Evolutionary conservation across 2,329 filamentous ascomycete species (phyloP), one percentile per base, ranked within the genome.

Genomic region (Pseudopyricularia javanii): DNA sequence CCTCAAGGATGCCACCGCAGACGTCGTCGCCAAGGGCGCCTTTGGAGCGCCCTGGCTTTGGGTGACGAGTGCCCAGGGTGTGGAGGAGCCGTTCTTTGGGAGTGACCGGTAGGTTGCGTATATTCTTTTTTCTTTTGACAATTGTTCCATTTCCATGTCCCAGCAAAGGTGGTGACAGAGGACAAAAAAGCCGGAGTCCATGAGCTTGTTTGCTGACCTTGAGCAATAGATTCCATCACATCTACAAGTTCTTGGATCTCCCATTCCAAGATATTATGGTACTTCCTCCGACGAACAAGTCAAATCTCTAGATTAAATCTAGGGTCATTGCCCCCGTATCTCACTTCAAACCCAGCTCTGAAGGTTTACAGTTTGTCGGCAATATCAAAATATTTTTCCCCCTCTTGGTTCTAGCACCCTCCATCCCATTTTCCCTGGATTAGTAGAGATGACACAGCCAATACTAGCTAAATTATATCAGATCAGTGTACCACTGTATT

Each of bases 1-100:
- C 51, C 65, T 86, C 51, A 73, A 73, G 45, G 70, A 65, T 3
- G 74, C 74, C 45, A 90, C 86, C 17, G 72, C 79, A 55, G 73
- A 74, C 57, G 84, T 79, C 0, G 64, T 88, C 15, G 75, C 79
- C 35, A 70, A 69, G 50, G 87, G 86, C 0, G 87, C 86, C 0
- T 91, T 87, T 65, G 88, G 88, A 0, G 80, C 81, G 50, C 88
- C 88, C 1, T 91, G 87, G 86, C 72, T 87, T 55, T 83, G 81
- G 76, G 86, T 82, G 3, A 74, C 71, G 17, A 80, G 85, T 59
- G 64, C 62, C 2, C 64, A 75, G 56, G 83, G 83, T 0, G 65
- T 73, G 53, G 73, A 73, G 49, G 82, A 86, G 68, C 79, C 83
- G 0, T 88, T 90, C 63, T 91, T 91, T 66, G 86, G 86, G 3